Evolutionary conservation across 2,329 filamentous ascomycete genomes (phyloP).

Genomic region (Cercospora canescens): DNA sequence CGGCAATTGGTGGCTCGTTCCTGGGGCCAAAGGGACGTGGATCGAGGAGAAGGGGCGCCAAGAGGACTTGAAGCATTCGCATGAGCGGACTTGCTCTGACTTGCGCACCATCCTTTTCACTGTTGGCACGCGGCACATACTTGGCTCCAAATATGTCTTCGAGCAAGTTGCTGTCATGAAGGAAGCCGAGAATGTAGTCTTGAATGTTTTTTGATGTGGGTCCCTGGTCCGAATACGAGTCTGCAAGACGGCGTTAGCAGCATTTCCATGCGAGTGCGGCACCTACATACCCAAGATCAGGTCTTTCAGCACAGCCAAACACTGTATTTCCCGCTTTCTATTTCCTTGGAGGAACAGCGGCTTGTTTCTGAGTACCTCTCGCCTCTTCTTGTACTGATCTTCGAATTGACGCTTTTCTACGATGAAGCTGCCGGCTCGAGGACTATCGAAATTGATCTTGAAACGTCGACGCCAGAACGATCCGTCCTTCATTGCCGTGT

Average conservation of each 20-base stretch:
- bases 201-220: constrained; percentile 4
- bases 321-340: constrained; percentile 33
- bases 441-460: constrained; percentile 42
- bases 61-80: constrained; percentile 32
- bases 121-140: background rate
- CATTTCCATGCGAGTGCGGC: constrained; percentile 6
- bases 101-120: background rate
- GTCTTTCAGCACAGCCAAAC: constrained; percentile 41
- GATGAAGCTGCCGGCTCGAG: constrained; percentile 18
- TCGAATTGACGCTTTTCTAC: constrained; percentile 35
- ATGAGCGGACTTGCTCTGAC: constrained; percentile 18
- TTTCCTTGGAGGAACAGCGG: constrained; percentile 30
- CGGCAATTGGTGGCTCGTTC: constrained; percentile 6
- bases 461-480: constrained; percentile 52
- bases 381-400: constrained; percentile 38
- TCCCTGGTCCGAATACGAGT: constrained; percentile 3
- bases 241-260: constrained; percentile 6
- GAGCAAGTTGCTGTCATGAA: constrained; percentile 8
- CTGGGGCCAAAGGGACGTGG: constrained; percentile 8
- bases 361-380: constrained; percentile 29
- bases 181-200: background rate
- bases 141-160: constrained; percentile 1
- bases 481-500: constrained; percentile 43
- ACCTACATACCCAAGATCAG: constrained; percentile 46
- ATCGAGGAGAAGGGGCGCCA: constrained; percentile 32